Evolutionary conservation across 2,329 filamentous ascomycete genomes (phyloP), one percentile per base, ranked within the genome.

Genomic region (Diaporthe sp.): DNA sequence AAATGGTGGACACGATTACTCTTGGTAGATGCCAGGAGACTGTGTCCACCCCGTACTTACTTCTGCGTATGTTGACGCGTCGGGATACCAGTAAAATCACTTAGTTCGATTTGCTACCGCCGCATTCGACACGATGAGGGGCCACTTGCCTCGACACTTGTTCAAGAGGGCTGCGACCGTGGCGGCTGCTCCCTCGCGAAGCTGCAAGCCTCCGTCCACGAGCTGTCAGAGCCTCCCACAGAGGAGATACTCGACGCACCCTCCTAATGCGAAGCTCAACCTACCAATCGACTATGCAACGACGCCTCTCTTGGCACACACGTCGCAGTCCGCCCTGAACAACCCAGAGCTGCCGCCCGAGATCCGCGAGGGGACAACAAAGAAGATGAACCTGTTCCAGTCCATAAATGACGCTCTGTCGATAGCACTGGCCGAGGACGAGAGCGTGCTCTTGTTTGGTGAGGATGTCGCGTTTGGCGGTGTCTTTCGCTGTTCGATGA

Each of bases 401-500:
- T 93, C 97, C 69, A 92, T 99, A 87, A 98, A 98, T 83, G 92
- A 96, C 78, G 96, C 96, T 15, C 89, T 99, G 31, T 91, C 94
- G 31, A 94, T 93, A 75, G 95, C 96, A 34, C 89, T 99, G 39
- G 91, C 93, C 22, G 91, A 93, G 49, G 96, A 98, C 80, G 95
- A 98, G 78, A 92, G 93, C 25, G 95, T 98, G 31, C 87, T 98
- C 74, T 89, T 99, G 13, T 99, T 99, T 81, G 97, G 97, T 57
- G 97, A 99, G 84, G 97, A 99, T 82, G 95, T 99, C 10, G 95
- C 97, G 19, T 99, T 99, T 75, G 92, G 92, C 28, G 92, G 92
- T 72, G 92, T 94, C 31, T 94, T 94, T 81, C 87, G 92, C 46
- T 93, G 91, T 82, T 91, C 91, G 57, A 92, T 92, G 87, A 90